Conservation (phyloP, 495 filamentous ascomycete genomes). For the Penicillium crystallinum region DNA sequence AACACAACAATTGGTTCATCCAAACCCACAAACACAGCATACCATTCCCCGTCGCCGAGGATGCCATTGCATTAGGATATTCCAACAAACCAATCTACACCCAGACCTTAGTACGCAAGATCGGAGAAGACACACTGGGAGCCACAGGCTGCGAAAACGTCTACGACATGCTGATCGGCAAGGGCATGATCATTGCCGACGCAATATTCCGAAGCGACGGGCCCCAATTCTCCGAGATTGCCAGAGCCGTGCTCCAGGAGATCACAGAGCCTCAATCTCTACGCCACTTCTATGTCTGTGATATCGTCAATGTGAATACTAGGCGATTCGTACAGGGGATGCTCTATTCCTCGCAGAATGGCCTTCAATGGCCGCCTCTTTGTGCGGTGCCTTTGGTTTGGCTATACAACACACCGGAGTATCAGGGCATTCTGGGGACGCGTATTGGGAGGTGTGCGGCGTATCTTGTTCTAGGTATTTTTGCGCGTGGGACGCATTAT, state of each 20-base stretch:
- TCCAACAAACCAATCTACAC: no score
- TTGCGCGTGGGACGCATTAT: not conserved
- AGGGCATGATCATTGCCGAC: not conserved
- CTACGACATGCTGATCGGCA: not conserved
- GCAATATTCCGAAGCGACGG: not conserved
- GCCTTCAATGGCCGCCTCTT: not conserved
- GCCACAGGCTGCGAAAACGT: not conserved
- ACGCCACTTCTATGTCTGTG: not conserved
- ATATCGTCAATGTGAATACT: not conserved
- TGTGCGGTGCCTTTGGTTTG: not conserved
- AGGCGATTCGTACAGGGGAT: not conserved
- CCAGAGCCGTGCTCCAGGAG: not conserved
- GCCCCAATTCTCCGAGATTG: not conserved
- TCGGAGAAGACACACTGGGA: not conserved
- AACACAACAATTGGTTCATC: not conserved
- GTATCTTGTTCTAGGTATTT: not conserved
- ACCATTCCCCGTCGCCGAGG: not conserved
- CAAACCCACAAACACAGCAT: not conserved
- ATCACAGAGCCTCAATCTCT: not conserved
- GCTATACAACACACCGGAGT: not conserved
- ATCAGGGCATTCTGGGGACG: slow-evolving; percentile 1
- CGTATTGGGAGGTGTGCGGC: not conserved
- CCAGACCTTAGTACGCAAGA: not conserved
- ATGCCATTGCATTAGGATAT: not conserved
- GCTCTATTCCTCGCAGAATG: not conserved